Evolutionary conservation across 208 protist species (phyloP).

Genomic region (Wallacemonas sp.): DNA sequence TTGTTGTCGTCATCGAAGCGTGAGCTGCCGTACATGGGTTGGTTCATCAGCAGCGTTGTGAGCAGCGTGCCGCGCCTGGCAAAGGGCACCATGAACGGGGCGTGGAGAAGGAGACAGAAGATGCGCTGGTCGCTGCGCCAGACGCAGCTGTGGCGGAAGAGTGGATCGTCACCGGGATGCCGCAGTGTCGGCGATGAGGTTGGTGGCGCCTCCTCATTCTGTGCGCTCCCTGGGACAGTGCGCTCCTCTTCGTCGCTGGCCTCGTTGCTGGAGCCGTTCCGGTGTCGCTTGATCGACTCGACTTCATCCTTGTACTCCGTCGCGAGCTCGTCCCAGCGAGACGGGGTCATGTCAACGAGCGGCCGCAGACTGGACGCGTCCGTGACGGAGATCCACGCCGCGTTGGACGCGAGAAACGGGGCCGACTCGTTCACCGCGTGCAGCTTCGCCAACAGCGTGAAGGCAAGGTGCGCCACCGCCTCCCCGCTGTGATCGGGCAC

Average conservation of each 20-base stretch:
- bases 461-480: conserved; percentile 71
- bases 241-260: conserved; percentile 14
- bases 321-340: conserved; percentile 33
- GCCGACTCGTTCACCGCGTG: conserved; percentile 71
- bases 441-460: conserved; percentile 58
- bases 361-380: conserved; percentile 18
- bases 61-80: conserved; percentile 63
- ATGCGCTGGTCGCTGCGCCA: conserved; percentile 61
- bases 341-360: conserved; percentile 29
- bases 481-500: conserved; percentile 61
- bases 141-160: conserved; percentile 36
- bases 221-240: too few species aligned
- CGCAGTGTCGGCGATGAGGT: conserved; percentile 8
- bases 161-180: conserved; percentile 40
- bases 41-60: conserved; percentile 45
- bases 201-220: not conserved
- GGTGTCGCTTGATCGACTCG: not conserved
- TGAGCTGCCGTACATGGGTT: not conserved
- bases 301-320: not conserved
- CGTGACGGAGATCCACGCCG: conserved; percentile 58
- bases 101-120: conserved; percentile 59
- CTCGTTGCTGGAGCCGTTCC: not conserved
- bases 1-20: not conserved
- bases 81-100: conserved; percentile 80
- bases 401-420: conserved; percentile 44